Conservation (phyloP, 2,329 filamentous ascomycete genomes). For the Drechslera avenae region DNA sequence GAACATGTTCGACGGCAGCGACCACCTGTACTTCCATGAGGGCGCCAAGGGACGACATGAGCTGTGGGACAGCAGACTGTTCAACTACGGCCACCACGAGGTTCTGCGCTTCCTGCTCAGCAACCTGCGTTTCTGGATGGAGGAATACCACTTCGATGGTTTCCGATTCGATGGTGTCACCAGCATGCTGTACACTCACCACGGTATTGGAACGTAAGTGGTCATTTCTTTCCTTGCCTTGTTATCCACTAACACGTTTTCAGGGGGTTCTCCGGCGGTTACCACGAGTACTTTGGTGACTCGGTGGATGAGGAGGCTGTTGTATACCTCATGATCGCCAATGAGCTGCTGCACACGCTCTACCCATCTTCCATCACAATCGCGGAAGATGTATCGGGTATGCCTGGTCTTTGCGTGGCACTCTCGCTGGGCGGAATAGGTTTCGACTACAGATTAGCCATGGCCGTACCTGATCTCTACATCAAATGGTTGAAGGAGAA, state of each 20-base stretch:
- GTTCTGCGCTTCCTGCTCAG: slow-evolving; percentile 94
- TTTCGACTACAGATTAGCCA: slow-evolving; percentile 95
- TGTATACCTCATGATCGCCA: slow-evolving; percentile 93
- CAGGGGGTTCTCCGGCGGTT: slow-evolving; percentile 94
- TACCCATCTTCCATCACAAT: slow-evolving; percentile 90
- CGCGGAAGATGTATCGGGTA: slow-evolving; percentile 96
- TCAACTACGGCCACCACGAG: slow-evolving; percentile 96
- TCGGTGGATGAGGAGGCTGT: slow-evolving; percentile 91
- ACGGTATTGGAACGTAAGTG: slow-evolving; percentile 92
- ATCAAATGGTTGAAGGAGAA: slow-evolving; percentile 98
- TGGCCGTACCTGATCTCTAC: slow-evolving; percentile 98
- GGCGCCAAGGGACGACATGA: slow-evolving; percentile 86
- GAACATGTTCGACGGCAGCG: slow-evolving; percentile 94
- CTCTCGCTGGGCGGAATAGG: slow-evolving; percentile 87
- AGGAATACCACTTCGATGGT: slow-evolving; percentile 94
- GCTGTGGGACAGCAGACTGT: slow-evolving; percentile 93
- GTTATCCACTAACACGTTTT: slow-evolving; percentile 30
- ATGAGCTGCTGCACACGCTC: slow-evolving; percentile 90
- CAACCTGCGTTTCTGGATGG: slow-evolving; percentile 98
- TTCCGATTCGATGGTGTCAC: slow-evolving; percentile 98
- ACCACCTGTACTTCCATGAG: slow-evolving; percentile 94
- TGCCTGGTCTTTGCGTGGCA: slow-evolving; percentile 93
- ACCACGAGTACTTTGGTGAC: slow-evolving; percentile 95
- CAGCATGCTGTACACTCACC: slow-evolving; percentile 95
- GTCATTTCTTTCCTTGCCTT: neutral